Conservation (phyloP, 176 grass and related monocot genomes). For the Puya raimondii region DNA sequence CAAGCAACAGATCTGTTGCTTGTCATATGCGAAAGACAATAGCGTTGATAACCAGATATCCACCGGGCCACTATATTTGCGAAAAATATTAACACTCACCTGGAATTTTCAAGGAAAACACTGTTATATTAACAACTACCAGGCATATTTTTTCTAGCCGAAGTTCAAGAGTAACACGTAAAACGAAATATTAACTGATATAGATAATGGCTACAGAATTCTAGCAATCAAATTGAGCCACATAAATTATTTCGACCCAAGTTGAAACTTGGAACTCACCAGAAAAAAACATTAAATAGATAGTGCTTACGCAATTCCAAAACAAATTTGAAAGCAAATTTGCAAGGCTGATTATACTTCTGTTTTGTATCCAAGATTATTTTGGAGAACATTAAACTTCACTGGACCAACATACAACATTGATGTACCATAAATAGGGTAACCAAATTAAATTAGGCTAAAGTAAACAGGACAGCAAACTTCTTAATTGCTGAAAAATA, state of each 20-base stretch:
- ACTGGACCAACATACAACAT: too few species aligned
- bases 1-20: constrained; percentile 27
- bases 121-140: constrained; percentile 1
- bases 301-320: too few species aligned
- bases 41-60: constrained; percentile 52
- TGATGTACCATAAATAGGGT: too few species aligned
- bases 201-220: neutral
- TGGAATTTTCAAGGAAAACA: constrained; percentile 24
- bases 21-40: constrained; percentile 16
- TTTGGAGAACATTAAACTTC: too few species aligned
- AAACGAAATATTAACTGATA: neutral
- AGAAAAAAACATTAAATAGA: too few species aligned
- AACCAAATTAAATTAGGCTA: too few species aligned
- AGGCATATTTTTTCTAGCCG: neutral
- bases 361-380: too few species aligned
- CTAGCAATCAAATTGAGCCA: neutral
- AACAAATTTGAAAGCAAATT: too few species aligned
- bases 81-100: constrained; percentile 49
- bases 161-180: neutral
- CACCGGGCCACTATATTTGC: constrained; percentile 58
- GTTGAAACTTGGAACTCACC: too few species aligned
- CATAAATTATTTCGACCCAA: neutral
- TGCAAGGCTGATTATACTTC: too few species aligned
- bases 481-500: too few species aligned
- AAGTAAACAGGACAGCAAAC: too few species aligned